phyloP scores from a whole-genome alignment of 768 basidiomycete genomes.

The Clavulina sp. region DNA sequence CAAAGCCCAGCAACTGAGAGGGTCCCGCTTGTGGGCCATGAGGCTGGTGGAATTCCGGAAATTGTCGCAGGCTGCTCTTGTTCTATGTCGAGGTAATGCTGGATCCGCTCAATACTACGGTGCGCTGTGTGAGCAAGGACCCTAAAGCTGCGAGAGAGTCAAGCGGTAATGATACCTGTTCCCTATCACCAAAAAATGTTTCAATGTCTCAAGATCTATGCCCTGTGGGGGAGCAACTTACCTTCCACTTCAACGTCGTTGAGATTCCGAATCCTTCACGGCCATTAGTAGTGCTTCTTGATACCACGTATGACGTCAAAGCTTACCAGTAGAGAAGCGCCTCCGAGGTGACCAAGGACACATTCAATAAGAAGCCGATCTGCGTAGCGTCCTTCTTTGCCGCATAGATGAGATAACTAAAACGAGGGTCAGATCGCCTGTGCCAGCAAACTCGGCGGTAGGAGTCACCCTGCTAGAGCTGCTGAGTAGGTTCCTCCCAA shows the following conservation, averaged over 20 bases:
- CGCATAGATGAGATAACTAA: not conserved
- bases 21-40: conserved; percentile 43
- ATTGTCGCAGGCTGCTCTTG: conserved; percentile 30
- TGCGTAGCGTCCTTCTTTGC: conserved; percentile 18
- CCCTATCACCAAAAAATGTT: conserved; percentile 25
- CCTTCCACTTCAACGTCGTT: conserved; percentile 26
- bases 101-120: conserved; percentile 33
- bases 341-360: conserved; percentile 37
- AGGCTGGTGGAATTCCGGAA: conserved; percentile 35
- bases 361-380: conserved; percentile 24
- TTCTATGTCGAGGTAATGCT: conserved; percentile 38
- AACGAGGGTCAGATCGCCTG: not conserved
- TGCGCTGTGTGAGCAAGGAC: too few species aligned
- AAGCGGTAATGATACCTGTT: not conserved
- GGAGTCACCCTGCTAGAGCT: conserved; percentile 35
- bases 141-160: too few species aligned
- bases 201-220: too few species aligned
- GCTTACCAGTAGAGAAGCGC: conserved; percentile 34
- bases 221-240: too few species aligned
- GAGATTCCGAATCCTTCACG: conserved; percentile 24
- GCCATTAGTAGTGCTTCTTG: not conserved
- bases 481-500: conserved; percentile 40
- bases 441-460: not conserved
- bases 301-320: not conserved
- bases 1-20: conserved; percentile 34